These are phyloP conservation scores for Mercurialis annua DNA, from an alignment of 345 rosid genomes.

Conservation along the genomic window DNA sequence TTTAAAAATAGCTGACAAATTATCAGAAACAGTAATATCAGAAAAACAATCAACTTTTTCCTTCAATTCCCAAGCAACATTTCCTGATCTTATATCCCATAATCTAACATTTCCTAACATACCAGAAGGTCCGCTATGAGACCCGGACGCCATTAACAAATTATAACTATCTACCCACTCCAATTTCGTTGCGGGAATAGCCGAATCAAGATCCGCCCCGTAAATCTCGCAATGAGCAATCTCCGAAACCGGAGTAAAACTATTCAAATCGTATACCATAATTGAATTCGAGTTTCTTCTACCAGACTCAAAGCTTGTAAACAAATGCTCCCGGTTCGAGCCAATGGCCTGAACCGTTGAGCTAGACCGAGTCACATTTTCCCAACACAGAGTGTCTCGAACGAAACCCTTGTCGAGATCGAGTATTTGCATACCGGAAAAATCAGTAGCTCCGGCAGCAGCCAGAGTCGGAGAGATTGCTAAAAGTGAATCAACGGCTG, in stretches of 20 bases:
- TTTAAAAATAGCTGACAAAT: constrained; percentile 60
- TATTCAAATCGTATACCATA: constrained; percentile 69
- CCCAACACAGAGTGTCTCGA: constrained; percentile 59
- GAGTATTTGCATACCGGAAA: constrained; percentile 74
- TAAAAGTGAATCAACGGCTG: constrained; percentile 76
- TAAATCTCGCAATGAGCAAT: constrained; percentile 67
- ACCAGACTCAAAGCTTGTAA: constrained; percentile 88
- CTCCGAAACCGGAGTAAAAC: constrained; percentile 59
- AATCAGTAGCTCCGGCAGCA: constrained; percentile 89
- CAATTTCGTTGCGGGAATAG: constrained; percentile 75
- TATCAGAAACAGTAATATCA: constrained; percentile 70
- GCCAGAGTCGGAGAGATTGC: constrained; percentile 54
- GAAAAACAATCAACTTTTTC: constrained; percentile 82
- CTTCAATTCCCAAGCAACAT: constrained; percentile 66
- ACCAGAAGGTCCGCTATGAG: constrained; percentile 84
- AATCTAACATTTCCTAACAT: constrained; percentile 60
- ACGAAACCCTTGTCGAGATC: constrained; percentile 69
- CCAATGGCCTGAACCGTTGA: constrained; percentile 88
- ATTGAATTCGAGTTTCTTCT: constrained; percentile 81
- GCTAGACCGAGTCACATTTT: constrained; percentile 59
- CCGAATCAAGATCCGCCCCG: constrained; percentile 73
- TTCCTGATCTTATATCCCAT: constrained; percentile 82
- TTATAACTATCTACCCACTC: constrained; percentile 60
- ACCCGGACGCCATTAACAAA: constrained; percentile 81
- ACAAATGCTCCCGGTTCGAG: constrained; percentile 50